A percentile compares a stretch with the other conserved stretches of the same genome.
Evolutionary conservation across 352 stramenopile species (phyloP).

Genomic region (Pilasporangium apinafurcum): DNA sequence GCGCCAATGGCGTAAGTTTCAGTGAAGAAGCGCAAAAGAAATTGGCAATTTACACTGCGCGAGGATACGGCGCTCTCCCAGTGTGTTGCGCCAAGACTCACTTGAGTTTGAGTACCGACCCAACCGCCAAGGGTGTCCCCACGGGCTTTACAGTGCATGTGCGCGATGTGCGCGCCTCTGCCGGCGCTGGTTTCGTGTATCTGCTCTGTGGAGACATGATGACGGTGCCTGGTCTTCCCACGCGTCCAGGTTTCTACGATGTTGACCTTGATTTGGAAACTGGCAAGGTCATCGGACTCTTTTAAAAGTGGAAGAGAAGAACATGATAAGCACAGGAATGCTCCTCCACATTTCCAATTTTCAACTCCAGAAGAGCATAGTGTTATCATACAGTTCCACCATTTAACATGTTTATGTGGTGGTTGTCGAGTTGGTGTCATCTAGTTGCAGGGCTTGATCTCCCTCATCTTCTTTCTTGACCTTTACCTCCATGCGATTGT

Average conservation of each 20-base stretch:
- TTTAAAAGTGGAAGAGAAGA: too few relatives aligned
- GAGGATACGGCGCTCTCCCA: constrained; percentile 66
- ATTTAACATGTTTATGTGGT: too few relatives aligned
- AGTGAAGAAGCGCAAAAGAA: constrained; percentile 92
- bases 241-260: constrained; percentile 97
- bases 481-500: constrained; percentile 57
- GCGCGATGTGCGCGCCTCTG: constrained; percentile 92
- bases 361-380: too few relatives aligned
- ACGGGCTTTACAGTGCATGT: constrained; percentile 93
- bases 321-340: too few relatives aligned
- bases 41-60: constrained; percentile 87
- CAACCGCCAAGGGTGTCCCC: constrained; percentile 90
- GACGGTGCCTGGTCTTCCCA: constrained; percentile 98
- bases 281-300: constrained; percentile 96
- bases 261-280: constrained; percentile 94
- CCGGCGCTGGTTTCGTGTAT: constrained; percentile 96
- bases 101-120: constrained; percentile 96
- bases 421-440: too few relatives aligned
- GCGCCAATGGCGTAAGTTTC: constrained; percentile 93
- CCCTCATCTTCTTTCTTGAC: constrained; percentile 11
- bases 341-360: too few relatives aligned
- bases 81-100: constrained; percentile 99
- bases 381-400: too few relatives aligned
- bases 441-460: too few relatives aligned
- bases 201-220: constrained; percentile 96